Base-by-base conservation (phyloP, 2,329 filamentous ascomycete genomes). In the Fusarium drepaniforme region DNA sequence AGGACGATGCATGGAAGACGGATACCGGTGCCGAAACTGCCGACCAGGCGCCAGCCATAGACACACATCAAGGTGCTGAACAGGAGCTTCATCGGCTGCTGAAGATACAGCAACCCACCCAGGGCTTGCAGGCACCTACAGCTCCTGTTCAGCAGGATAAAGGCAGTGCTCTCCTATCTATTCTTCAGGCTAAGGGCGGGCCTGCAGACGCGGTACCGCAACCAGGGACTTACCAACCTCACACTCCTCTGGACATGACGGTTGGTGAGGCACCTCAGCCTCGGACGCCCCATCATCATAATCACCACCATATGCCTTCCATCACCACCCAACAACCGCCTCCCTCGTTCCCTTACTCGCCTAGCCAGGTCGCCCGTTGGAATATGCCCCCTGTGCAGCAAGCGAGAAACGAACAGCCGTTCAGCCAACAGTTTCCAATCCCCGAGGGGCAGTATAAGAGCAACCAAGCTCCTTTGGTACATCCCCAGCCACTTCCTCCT, bases 1-100 rank as follows among this genome's bases (percentile, higher is more conserved):
- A 93, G 80, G 92, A 94, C 65, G 91, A 93, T 62, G 80, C 84
- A n/a, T 84, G 85, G 75, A 80, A 87, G 72, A 82, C 82, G 9
- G 82, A 85, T 35, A 76, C 82, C 21, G 77, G 83, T 18, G 74
- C 79, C 18, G 74, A 79, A 51, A 78, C 74, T 23, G 78, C 81
- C 11, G 71, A 68, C 37, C 80, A 82, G 37, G 82, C 83, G 18
- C 83, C 84, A 11, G 81, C 81, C 5, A 82, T 87, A 51, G 85
- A 87, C 66, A 87, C 86, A 1, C 80, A 89, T 12, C 87, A 87
- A 70, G 87, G 86, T 12, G 88, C 88, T 12, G 88, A 85, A 16
- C 82, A 81, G 64, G 88, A 90, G 72, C 80, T 92, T 9, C 88
- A 88, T 64, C 87, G 87, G 5, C 81, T 91, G 7, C 82, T 92